Base-by-base conservation (phyloP, 1,139 yeast genomes). In the Scheffersomyces stambukii region DNA sequence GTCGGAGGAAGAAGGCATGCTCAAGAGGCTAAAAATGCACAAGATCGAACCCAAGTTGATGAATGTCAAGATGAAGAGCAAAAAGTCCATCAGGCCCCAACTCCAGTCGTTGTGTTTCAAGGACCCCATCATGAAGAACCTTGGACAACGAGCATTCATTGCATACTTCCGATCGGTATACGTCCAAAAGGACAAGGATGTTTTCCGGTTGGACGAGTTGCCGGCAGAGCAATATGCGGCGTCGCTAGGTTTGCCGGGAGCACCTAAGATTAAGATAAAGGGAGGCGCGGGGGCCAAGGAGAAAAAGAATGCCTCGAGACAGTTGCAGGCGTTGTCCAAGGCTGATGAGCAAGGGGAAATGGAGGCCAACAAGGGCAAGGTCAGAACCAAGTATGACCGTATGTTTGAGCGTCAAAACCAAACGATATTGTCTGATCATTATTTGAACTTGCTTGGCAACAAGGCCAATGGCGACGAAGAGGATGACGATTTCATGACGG, bases 351-450 rank as follows among this genome's bases (percentile, higher is more conserved):
- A 81, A 37, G 91, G 89, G 26, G 89, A 81, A 32, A 54, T 44
- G 10, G 54, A 52, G 9, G 34, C 41, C 7, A 66, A 69, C 42
- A 73, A 72, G 41, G 79, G 75, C 3, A 74, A 74, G 42, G 80
- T 77, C 3, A 75, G 89, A 47, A 91, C 97, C 8, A 91, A 84
- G 53, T 86, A 86, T 50, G 98, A 93, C 56, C 76, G 93, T 42
- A 89, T 91, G 95, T 93, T 93, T 60, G 95, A 85, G 51, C 75
- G 99, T 54, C 73, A 84, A 56, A 93, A 91, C 55, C 98, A 93
- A 61, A 84, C 84, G 27, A 95, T 91, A 18, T 64, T 93, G 34
- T 82, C 96, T 21, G 93, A 88, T 41, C 94, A 88, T 52, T 91
- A 86, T 51, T 58, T 79, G 58, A 83, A 78, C 38, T 68, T 91